Conservation (phyloP, 345 rosid genomes). For the Aethionema arabicum region DNA sequence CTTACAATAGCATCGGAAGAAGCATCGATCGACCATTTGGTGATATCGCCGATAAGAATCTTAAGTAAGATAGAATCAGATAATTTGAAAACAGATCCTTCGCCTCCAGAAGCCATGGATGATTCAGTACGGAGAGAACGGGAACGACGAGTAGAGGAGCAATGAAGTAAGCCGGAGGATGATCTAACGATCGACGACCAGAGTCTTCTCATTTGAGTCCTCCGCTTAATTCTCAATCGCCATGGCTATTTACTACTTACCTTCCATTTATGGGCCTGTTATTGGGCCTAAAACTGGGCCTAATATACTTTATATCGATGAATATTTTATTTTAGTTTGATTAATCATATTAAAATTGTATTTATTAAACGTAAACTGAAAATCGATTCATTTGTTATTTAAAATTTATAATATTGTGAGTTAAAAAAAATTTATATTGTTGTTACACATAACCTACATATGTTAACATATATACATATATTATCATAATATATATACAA, state of each 20-base stretch:
- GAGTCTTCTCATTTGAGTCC: constrained; percentile 26
- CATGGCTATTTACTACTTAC: no score
- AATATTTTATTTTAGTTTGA: no score
- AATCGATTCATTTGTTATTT: no score
- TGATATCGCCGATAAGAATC: constrained; percentile 78
- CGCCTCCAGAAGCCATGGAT: constrained; percentile 45
- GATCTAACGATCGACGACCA: constrained; percentile 19
- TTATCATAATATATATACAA: no score
- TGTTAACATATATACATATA: no score
- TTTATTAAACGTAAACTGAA: no score
- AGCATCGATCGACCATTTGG: constrained; percentile 71
- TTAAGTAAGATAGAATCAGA: constrained; percentile 53
- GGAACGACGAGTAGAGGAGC: constrained; percentile 10
- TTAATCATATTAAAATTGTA: no score
- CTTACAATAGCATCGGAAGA: constrained; percentile 82
- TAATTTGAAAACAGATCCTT: constrained; percentile 43
- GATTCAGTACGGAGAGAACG: constrained; percentile 20
- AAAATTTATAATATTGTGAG: no score
- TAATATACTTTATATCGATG: no score
- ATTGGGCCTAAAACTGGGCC: neutral
- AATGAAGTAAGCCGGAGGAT: neutral
- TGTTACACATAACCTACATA: no score
- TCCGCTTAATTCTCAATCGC: neutral
- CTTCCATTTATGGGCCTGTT: no score
- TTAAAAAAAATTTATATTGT: no score